A percentile compares a stretch with the other conserved stretches of the same genome.
Conservation (phyloP, 768 basidiomycete genomes). For the Dentipellis sp. region DNA sequence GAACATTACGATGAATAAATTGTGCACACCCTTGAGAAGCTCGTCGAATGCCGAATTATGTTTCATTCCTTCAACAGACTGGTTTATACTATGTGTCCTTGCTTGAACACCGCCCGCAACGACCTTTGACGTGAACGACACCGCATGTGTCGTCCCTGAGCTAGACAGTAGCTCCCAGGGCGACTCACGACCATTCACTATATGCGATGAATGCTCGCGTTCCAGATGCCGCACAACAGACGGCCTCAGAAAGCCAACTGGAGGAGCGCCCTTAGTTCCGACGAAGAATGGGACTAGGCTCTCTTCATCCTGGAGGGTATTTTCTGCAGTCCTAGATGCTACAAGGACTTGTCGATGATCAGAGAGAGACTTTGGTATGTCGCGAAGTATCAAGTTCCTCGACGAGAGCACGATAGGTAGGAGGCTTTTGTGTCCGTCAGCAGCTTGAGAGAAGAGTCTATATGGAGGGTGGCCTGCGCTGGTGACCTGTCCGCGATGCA, state of each 20-base stretch:
- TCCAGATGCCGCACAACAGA: background rate
- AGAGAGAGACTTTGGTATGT: background rate
- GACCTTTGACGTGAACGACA: background rate
- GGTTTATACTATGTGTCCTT: background rate
- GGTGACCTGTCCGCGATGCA: no score
- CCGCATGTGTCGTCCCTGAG: background rate
- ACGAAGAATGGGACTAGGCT: background rate
- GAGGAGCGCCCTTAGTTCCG: background rate
- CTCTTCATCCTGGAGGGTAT: background rate
- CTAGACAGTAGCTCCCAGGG: background rate
- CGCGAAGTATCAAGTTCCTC: background rate
- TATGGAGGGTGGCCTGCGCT: no score
- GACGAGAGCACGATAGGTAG: background rate
- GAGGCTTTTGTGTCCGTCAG: background rate
- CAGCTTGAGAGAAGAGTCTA: no score
- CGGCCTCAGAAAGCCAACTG: background rate
- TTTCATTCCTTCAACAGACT: background rate
- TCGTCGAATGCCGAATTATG: background rate
- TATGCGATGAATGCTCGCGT: background rate
- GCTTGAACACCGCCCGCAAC: background rate
- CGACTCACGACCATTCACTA: background rate
- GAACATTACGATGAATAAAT: background rate
- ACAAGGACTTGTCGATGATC: background rate
- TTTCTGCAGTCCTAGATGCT: background rate
- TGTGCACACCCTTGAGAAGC: background rate